phyloP scores from a whole-genome alignment of 1,139 yeast species.

The Geotrichum candidum region DNA sequence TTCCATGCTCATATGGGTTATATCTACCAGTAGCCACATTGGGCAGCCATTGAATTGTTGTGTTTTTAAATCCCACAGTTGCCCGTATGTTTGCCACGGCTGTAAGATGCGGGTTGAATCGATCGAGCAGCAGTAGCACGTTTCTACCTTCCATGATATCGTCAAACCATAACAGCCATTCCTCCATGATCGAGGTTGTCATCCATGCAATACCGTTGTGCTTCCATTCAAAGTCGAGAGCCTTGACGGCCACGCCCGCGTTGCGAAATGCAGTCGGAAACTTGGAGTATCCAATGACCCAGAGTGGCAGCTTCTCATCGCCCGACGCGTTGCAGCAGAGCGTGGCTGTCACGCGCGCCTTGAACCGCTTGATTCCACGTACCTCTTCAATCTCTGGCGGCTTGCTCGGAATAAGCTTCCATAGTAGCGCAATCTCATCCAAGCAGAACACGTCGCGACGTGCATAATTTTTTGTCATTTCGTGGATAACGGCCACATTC shows the following conservation, averaged over 20 bases:
- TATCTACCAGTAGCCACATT: conserved; percentile 14
- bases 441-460: conserved; percentile 12
- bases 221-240: conserved; percentile 17
- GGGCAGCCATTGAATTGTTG: conserved; percentile 16
- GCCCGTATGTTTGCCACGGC: conserved; percentile 16
- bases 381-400: conserved; percentile 16
- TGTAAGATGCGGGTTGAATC: conserved; percentile 16
- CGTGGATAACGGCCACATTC: conserved; percentile 14
- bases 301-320: conserved; percentile 13
- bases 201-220: conserved; percentile 18
- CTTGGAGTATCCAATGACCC: conserved; percentile 16
- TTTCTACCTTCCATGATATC: conserved; percentile 11
- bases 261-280: conserved; percentile 15
- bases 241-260: conserved; percentile 15
- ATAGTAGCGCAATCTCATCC: conserved; percentile 14
- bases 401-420: conserved; percentile 17
- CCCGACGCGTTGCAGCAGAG: conserved; percentile 16
- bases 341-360: conserved; percentile 14
- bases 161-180: conserved; percentile 16
- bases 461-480: conserved; percentile 13
- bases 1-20: conserved; percentile 16
- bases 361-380: conserved; percentile 13
- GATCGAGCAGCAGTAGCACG: conserved; percentile 12
- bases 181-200: conserved; percentile 17
- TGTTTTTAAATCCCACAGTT: conserved; percentile 14